Base-by-base conservation (phyloP, 805 yeast species). In the Grigorovia yakushimaensis region DNA sequence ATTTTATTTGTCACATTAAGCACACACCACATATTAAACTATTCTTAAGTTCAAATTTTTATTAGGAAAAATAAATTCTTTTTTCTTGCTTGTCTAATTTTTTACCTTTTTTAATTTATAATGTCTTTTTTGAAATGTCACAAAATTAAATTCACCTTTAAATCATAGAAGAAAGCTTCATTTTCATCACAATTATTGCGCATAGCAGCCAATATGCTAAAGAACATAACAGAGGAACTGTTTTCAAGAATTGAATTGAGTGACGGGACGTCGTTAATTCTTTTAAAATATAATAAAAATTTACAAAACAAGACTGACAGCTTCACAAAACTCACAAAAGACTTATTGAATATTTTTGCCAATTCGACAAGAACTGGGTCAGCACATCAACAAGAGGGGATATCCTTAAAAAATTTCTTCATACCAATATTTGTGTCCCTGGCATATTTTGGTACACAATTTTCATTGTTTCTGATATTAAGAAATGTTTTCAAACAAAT, bases 351-450 rank as follows among this genome's bases (percentile, higher is more conserved):
- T 3, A 53, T 44, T 30, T 74, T 79, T 51, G 58, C 78, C 35
- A 72, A 73, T 51, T 75, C 79, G 2, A 67, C 79, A 3, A 77
- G 81, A 55, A 70, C 76, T 0, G 84, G 84, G 0, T 63, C 72
- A 19, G 85, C 85, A 1, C 85, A 79, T 48, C 57, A 61, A 13
- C 71, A 79, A 0, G 72, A 75, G 17, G 91, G 83, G 3, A 73
- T 79, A 1, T 76, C 85, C 0, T 62, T 82, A 9, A 67, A 73
- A 36, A 68, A 81, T 0, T 74, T 85, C 47, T 45, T 79, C 4
- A 75, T 79, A 20, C 76, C 87, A 0, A 58, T 84, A 39, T 61
- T 71, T 10, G 69, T 80, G 3, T 77, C 91, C 0, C 53, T 77
- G 1, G 56, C 77, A 1, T 71, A 77, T 44, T 81, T 84, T 55